Conservation (phyloP, 805 yeast species). For the Saccharomycopsis guyanensis region DNA sequence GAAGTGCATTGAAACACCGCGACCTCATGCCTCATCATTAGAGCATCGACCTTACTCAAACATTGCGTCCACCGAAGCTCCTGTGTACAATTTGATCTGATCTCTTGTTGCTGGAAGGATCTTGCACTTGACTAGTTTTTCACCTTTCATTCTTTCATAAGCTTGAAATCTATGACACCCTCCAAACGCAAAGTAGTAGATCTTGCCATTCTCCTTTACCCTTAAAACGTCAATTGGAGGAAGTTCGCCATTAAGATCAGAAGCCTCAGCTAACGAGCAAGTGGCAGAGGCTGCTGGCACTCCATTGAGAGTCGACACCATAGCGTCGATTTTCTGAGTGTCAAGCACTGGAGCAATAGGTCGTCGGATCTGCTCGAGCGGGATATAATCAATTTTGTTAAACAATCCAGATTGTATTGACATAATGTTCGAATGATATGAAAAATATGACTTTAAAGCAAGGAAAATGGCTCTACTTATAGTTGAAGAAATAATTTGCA, state of each 20-base stretch:
- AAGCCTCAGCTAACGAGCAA: slow-evolving; percentile 37
- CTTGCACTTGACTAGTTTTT: slow-evolving; percentile 55
- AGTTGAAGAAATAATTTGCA: no score
- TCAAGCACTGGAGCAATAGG: slow-evolving; percentile 87
- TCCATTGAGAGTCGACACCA: slow-evolving; percentile 67
- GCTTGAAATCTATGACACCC: slow-evolving; percentile 91
- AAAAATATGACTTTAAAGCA: not conserved
- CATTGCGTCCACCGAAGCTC: slow-evolving; percentile 53
- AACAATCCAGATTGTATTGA: slow-evolving; percentile 61
- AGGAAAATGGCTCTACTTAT: no score
- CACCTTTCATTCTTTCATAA: slow-evolving; percentile 47
- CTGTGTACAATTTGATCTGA: slow-evolving; percentile 63
- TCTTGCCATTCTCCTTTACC: slow-evolving; percentile 55
- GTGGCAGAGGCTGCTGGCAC: slow-evolving; percentile 57
- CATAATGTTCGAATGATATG: slow-evolving; percentile 31
- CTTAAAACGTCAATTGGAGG: slow-evolving; percentile 79
- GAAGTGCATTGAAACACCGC: no score
- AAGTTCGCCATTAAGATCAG: slow-evolving; percentile 43
- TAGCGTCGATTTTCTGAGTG: slow-evolving; percentile 62
- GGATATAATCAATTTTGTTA: slow-evolving; percentile 47
- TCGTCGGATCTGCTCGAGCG: slow-evolving; percentile 58
- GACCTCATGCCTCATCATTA: no score
- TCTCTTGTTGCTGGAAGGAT: slow-evolving; percentile 67
- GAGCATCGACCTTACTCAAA: slow-evolving; percentile 31
- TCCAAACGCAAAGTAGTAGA: slow-evolving; percentile 74